These are phyloP conservation scores for Pestalotiopsis sp. DNA, from an alignment of 2,329 filamentous ascomycete genomes.

Conservation along the genomic window DNA sequence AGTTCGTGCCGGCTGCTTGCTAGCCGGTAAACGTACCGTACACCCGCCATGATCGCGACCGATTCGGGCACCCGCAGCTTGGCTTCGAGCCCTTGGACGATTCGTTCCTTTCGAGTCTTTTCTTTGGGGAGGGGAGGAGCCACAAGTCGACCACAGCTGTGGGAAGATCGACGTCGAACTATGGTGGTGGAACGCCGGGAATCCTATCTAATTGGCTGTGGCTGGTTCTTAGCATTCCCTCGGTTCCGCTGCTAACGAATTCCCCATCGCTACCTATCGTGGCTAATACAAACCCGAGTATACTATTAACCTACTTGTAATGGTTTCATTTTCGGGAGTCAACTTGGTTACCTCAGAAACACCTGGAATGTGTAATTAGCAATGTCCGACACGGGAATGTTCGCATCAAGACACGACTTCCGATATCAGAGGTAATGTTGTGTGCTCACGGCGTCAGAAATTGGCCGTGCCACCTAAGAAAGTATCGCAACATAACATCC, in stretches of 20 bases:
- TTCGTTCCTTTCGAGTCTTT: not conserved
- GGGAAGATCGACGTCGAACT: not conserved
- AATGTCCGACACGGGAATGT: not conserved
- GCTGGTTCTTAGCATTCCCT: not conserved
- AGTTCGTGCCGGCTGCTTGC: not conserved
- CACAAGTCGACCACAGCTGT: not conserved
- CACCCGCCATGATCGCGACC: not conserved
- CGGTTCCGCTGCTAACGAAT: not conserved
- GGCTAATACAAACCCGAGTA: not conserved
- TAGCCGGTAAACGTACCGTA: not conserved
- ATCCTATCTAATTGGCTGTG: not conserved
- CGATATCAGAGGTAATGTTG: not conserved
- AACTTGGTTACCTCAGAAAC: not conserved
- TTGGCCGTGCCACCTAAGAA: not conserved
- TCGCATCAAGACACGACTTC: not conserved
- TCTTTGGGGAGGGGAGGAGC: not conserved
- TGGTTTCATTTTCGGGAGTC: not conserved
- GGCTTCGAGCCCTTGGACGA: not conserved
- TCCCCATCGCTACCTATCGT: not conserved
- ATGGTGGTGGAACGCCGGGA: not conserved
- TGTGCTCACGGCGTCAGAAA: not conserved
- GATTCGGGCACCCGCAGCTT: not conserved
- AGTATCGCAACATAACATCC: too few relatives aligned
- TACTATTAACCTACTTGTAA: not conserved
- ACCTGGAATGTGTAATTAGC: not conserved